Percentiles rank a stretch among this genome's conserved stretches.
These are phyloP conservation scores for Boletus rufocinnamomeus DNA, from an alignment of 768 basidiomycete genomes.

Conservation along the genomic window DNA sequence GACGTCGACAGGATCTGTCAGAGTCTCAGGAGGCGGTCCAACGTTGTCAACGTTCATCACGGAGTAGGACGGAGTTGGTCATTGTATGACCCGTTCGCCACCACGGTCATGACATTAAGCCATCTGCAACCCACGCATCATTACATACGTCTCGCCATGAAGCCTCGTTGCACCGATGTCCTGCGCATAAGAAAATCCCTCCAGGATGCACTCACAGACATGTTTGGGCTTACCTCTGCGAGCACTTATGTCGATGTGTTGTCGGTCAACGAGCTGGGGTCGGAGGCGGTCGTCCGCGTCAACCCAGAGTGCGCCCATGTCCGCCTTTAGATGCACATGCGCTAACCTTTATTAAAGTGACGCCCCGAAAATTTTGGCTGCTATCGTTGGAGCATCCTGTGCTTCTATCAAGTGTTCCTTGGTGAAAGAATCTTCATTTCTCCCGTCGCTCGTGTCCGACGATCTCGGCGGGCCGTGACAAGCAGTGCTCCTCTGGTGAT, in stretches of 20 bases:
- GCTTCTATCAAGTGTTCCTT: constrained; percentile 27
- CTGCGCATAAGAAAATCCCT: constrained; percentile 54
- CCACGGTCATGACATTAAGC: constrained; percentile 16
- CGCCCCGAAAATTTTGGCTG: constrained; percentile 27
- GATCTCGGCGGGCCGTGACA: constrained; percentile 7
- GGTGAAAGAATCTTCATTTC: constrained; percentile 33
- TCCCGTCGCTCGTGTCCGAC: constrained; percentile 31
- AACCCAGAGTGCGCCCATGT: constrained; percentile 18
- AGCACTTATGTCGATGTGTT: constrained; percentile 60
- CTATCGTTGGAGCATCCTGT: constrained; percentile 25
- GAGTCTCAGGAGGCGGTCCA: background rate
- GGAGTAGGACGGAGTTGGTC: background rate
- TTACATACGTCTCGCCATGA: constrained; percentile 28
- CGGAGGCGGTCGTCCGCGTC: constrained; percentile 28
- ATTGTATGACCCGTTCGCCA: background rate
- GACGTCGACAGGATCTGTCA: background rate
- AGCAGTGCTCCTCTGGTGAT: constrained; percentile 5
- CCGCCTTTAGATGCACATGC: background rate
- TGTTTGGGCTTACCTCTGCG: constrained; percentile 56
- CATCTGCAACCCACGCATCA: constrained; percentile 25
- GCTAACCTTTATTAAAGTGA: constrained; percentile 22
- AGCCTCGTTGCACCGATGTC: constrained; percentile 37
- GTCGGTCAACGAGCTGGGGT: constrained; percentile 40
- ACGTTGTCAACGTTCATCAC: background rate
- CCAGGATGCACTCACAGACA: constrained; percentile 54